phyloP scores from a whole-genome alignment of 345 rosid genomes.

The Salix dunnii region DNA sequence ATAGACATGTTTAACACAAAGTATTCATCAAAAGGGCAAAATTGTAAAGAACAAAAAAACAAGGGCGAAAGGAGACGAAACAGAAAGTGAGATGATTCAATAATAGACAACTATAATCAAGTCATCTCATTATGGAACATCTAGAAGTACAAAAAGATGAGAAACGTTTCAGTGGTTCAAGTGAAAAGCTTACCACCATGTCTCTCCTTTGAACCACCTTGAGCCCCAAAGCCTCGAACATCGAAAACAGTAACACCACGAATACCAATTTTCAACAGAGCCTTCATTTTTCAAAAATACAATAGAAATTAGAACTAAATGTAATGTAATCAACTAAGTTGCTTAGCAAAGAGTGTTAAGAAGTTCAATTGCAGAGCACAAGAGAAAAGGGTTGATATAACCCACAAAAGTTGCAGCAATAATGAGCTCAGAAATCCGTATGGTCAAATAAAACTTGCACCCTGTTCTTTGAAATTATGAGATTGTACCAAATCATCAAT shows the following conservation, averaged over 20 bases:
- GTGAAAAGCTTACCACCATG: conserved; percentile 58
- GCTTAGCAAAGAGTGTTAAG: neutral
- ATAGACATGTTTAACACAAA: neutral
- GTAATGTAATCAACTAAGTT: neutral
- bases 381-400: too few relatives aligned
- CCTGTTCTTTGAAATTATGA: too few relatives aligned
- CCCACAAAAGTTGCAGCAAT: too few relatives aligned
- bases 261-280: conserved; percentile 69
- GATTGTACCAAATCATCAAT: too few relatives aligned
- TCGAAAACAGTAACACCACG: conserved; percentile 88
- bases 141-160: neutral
- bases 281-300: conserved; percentile 35
- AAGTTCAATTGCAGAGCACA: neutral
- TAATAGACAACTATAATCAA: neutral
- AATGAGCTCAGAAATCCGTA: too few relatives aligned
- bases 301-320: conserved; percentile 13
- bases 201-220: conserved; percentile 84
- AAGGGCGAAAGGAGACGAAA: too few relatives aligned
- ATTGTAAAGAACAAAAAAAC: neutral
- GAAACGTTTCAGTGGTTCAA: neutral
- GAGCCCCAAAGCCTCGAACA: conserved; percentile 85
- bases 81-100: neutral
- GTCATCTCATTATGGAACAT: conserved; percentile 1
- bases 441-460: too few relatives aligned
- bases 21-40: neutral